A percentile compares a stretch with the other conserved stretches of the same genome.
Conservation (phyloP, 1,139 yeast genomes). For the Geotrichum cucujoidarum region DNA sequence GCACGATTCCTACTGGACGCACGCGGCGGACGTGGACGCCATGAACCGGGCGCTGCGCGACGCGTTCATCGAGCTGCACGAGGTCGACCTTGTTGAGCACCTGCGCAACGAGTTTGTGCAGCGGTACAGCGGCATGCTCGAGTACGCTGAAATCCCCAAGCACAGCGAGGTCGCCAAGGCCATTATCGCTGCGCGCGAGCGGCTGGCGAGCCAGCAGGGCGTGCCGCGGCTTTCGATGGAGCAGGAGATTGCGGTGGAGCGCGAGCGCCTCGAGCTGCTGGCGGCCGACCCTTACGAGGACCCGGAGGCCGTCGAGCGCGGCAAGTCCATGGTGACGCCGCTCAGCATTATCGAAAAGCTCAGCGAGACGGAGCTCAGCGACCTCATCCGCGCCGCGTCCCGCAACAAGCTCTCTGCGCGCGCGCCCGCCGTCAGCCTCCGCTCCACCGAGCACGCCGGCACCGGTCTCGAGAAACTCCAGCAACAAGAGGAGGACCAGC, state of each 20-base stretch:
- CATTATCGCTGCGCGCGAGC: conserved; percentile 47
- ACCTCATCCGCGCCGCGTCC: conserved; percentile 20
- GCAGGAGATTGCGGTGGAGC: conserved; percentile 73
- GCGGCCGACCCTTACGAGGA: conserved; percentile 42
- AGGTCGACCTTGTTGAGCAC: conserved; percentile 61
- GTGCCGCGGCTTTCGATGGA: conserved; percentile 53
- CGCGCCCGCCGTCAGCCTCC: conserved; percentile 9
- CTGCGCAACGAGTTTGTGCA: conserved; percentile 74
- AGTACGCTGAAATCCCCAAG: conserved; percentile 51
- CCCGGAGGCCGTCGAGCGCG: conserved; percentile 48
- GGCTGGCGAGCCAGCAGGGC: conserved; percentile 24
- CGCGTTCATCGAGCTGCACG: conserved; percentile 74
- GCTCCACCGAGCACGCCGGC: conserved; percentile 37
- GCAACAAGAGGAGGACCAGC: too few relatives aligned
- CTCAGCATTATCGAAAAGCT: conserved; percentile 54
- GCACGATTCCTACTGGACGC: conserved; percentile 98
- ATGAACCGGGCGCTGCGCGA: conserved; percentile 75
- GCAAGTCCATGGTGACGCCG: conserved; percentile 62
- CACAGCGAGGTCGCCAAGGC: conserved; percentile 50
- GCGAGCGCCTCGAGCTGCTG: conserved; percentile 50
- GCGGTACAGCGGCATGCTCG: conserved; percentile 68
- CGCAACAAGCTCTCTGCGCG: conserved; percentile 15
- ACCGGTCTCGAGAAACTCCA: too few relatives aligned
- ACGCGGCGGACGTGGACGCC: conserved; percentile 72
- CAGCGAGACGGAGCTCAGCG: conserved; percentile 27